phyloP scores from a whole-genome alignment of 495 filamentous ascomycete genomes.

The Glarea lozoyensis region DNA sequence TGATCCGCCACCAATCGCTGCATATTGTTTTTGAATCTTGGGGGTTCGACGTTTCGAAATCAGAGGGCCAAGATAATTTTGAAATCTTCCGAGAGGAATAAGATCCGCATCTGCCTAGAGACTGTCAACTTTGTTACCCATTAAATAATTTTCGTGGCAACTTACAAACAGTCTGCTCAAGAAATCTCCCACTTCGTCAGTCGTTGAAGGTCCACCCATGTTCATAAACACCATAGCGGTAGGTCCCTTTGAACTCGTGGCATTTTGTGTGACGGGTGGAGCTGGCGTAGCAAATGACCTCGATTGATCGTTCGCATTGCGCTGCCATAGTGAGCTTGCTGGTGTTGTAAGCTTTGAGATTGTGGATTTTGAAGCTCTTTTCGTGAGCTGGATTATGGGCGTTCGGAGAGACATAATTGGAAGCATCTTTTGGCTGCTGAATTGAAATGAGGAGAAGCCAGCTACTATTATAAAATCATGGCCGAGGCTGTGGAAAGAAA shows the following conservation, averaged over 20 bases:
- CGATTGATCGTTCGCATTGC: slow-evolving; percentile 24
- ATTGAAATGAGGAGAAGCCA: no score
- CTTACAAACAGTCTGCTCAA: slow-evolving; percentile 80
- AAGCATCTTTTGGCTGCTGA: no score
- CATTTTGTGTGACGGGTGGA: slow-evolving; percentile 67
- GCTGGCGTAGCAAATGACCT: slow-evolving; percentile 56
- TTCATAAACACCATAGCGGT: slow-evolving; percentile 99
- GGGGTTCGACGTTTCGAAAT: slow-evolving; percentile 82
- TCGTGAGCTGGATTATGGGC: slow-evolving; percentile 34
- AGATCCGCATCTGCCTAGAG: slow-evolving; percentile 70
- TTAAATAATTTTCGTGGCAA: slow-evolving; percentile 20
- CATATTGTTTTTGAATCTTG: slow-evolving; percentile 93
- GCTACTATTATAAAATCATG: slow-evolving; percentile 14
- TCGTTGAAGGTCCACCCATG: slow-evolving; percentile 94
- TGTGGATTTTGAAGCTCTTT: slow-evolving; percentile 27
- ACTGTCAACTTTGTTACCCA: slow-evolving; percentile 22
- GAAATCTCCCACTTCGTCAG: slow-evolving; percentile 81
- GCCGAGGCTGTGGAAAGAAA: slow-evolving; percentile 12
- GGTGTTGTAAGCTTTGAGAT: slow-evolving; percentile 18
- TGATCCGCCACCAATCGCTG: slow-evolving; percentile 90
- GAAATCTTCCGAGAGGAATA: slow-evolving; percentile 90
- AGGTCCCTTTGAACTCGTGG: slow-evolving; percentile 28
- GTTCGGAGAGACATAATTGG: slow-evolving; percentile 40
- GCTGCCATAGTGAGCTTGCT: slow-evolving; percentile 18
- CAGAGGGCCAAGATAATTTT: slow-evolving; percentile 80